A percentile compares a stretch with the other conserved stretches of the same genome.
Evolutionary conservation across 2,329 filamentous ascomycete species (phyloP).

Genomic region (Achaetomium macrosporum): DNA sequence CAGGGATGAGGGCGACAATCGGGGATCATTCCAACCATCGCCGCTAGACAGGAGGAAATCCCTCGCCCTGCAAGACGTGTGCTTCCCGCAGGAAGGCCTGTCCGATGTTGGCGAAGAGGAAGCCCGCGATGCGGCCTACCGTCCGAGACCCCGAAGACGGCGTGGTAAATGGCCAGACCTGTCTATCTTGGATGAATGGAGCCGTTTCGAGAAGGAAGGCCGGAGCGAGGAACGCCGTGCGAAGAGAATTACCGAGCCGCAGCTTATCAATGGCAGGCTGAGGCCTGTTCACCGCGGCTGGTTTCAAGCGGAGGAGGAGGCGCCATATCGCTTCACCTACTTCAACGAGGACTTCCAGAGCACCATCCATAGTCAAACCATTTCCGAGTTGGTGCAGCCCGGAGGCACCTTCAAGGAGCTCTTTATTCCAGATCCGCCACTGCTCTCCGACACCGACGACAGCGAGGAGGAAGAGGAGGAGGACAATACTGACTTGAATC

Average conservation of each 20-base stretch:
- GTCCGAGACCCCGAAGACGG: conserved; percentile 48
- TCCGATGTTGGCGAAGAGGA: conserved; percentile 82
- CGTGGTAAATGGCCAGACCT: conserved; percentile 82
- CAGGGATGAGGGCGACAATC: conserved; percentile 15
- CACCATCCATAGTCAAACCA: conserved; percentile 92
- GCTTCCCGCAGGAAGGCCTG: conserved; percentile 74
- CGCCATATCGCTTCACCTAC: conserved; percentile 93
- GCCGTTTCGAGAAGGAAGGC: conserved; percentile 80
- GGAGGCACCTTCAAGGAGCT: conserved; percentile 80
- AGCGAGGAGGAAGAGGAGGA: conserved; percentile 60
- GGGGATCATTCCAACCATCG: conserved; percentile 31
- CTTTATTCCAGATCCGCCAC: conserved; percentile 79
- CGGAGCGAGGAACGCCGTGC: conserved; percentile 74
- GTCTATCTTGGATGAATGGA: conserved; percentile 80
- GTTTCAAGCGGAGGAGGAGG: conserved; percentile 83
- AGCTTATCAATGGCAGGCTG: conserved; percentile 83
- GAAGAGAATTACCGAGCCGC: conserved; percentile 89
- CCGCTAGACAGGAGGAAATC: conserved; percentile 48
- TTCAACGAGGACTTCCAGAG: conserved; percentile 97
- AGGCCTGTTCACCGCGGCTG: conserved; percentile 74
- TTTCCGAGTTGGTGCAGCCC: conserved; percentile 84
- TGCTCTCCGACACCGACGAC: conserved; percentile 65
- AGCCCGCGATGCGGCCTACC: conserved; percentile 36
- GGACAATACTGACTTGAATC: conserved; percentile 18
- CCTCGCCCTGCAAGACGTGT: conserved; percentile 69